phyloP scores from a whole-genome alignment of 495 filamentous ascomycete species.

The Podospora pseudoanserina region DNA sequence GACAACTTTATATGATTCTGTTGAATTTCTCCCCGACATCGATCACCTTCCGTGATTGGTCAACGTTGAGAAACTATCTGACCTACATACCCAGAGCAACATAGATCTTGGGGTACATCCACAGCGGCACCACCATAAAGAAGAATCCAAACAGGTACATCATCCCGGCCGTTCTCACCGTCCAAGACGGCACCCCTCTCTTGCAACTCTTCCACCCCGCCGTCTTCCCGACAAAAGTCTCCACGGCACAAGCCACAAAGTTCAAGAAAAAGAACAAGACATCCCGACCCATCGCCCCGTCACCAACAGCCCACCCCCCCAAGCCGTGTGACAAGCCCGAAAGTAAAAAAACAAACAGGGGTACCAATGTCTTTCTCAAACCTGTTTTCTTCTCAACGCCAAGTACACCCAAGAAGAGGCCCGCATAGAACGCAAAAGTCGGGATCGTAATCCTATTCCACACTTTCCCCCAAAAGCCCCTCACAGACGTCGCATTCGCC shows the following conservation, averaged over 20 bases:
- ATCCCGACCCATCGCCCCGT: not conserved
- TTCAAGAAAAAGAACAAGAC: not conserved
- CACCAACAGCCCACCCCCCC: not conserved
- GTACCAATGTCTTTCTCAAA: not conserved
- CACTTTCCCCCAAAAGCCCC: not conserved
- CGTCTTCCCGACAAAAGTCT: not conserved
- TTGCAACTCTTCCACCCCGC: not conserved
- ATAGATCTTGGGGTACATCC: slow-evolving; percentile 2
- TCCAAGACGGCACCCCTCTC: not conserved
- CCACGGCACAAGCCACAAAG: not conserved
- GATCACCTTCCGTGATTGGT: not conserved
- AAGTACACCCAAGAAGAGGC: not conserved
- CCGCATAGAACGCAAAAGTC: not conserved
- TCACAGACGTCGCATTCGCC: not conserved
- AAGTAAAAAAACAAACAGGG: not conserved
- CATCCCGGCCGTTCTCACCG: not conserved
- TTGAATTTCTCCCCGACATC: not conserved
- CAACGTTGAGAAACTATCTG: not conserved
- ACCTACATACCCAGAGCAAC: not conserved
- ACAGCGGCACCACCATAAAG: not conserved
- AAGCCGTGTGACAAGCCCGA: not conserved
- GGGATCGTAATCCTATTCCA: not conserved
- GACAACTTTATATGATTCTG: not conserved
- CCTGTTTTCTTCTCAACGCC: not conserved
- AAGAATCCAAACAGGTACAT: not conserved